phyloP scores from a whole-genome alignment of 2,329 filamentous ascomycete species.

The Leptographium lundbergii region DNA sequence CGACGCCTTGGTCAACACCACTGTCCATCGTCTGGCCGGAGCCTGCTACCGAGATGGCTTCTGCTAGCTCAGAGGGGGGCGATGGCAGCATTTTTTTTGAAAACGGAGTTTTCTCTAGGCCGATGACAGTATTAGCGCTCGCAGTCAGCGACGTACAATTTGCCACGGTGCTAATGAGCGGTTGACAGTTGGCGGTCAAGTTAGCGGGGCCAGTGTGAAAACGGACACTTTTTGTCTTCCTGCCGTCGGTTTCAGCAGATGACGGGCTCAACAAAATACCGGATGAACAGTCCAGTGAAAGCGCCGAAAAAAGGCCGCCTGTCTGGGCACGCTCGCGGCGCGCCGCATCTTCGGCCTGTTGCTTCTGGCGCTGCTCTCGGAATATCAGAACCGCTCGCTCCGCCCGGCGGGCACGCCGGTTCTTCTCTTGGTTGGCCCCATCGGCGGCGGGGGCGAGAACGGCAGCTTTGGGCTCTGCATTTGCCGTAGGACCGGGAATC shows the following conservation, averaged over 20 bases:
- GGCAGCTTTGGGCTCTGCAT: not conserved
- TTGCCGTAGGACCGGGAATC: not conserved
- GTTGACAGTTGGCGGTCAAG: not conserved
- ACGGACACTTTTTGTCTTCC: not conserved
- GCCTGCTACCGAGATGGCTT: not conserved
- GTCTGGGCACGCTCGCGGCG: constrained; percentile 5
- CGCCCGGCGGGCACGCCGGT: constrained; percentile 10
- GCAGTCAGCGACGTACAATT: not conserved
- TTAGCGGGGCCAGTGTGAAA: constrained; percentile 5
- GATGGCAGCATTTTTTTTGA: not conserved
- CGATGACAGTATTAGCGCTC: not conserved
- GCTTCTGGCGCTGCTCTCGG: constrained; percentile 9
- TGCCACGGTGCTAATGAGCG: not conserved
- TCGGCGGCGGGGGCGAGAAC: not conserved
- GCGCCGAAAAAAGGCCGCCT: not conserved
- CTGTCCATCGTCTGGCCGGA: not conserved
- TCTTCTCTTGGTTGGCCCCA: not conserved
- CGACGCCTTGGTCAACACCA: not conserved
- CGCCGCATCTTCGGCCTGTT: constrained; percentile 7
- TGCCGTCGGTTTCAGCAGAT: not conserved
- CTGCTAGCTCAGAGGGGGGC: not conserved
- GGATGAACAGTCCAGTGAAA: not conserved
- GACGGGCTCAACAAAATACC: not conserved
- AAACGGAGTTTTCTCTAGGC: not conserved
- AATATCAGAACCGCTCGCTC: constrained; percentile 10